Evolutionary conservation across 176 grass and related monocot species (phyloP).

Genomic region (Triticum turgidum): DNA sequence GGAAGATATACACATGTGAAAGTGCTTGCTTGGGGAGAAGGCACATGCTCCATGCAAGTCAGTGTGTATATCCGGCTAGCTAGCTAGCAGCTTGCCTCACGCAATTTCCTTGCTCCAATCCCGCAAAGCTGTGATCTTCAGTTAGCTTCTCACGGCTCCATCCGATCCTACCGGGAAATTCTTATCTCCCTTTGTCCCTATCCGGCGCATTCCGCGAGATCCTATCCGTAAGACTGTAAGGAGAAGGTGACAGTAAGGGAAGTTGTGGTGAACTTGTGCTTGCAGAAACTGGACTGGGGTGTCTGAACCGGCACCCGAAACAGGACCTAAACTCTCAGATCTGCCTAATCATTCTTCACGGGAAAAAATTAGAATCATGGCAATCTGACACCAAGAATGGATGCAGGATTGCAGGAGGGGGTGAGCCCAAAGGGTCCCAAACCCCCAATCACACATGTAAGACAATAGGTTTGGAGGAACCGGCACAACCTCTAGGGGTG

Average conservation of each 20-base stretch:
- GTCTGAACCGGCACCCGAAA: not conserved
- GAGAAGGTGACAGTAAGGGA: not conserved
- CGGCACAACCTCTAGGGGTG: no score
- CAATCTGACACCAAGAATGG: not conserved
- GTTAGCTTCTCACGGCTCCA: slow-evolving; percentile 17
- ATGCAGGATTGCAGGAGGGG: not conserved
- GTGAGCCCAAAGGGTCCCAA: not conserved
- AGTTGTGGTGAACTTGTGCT: not conserved
- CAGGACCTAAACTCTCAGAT: not conserved
- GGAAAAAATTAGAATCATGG: not conserved
- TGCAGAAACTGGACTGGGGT: not conserved
- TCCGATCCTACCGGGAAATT: slow-evolving; percentile 12
- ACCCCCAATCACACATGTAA: no score
- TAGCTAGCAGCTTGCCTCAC: slow-evolving; percentile 41
- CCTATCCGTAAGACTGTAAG: not conserved
- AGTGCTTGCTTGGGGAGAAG: slow-evolving; percentile 20
- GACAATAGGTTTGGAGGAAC: no score
- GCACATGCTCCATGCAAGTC: not conserved
- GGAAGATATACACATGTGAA: not conserved
- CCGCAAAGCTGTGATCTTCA: slow-evolving; percentile 13
- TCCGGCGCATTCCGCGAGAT: not conserved
- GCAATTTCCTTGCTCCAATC: slow-evolving; percentile 39
- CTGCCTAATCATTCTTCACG: not conserved
- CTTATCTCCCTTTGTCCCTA: slow-evolving; percentile 11
- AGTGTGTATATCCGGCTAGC: not conserved